Conservation (phyloP, 805 yeast species). For the Blastobotrys attinorum region DNA sequence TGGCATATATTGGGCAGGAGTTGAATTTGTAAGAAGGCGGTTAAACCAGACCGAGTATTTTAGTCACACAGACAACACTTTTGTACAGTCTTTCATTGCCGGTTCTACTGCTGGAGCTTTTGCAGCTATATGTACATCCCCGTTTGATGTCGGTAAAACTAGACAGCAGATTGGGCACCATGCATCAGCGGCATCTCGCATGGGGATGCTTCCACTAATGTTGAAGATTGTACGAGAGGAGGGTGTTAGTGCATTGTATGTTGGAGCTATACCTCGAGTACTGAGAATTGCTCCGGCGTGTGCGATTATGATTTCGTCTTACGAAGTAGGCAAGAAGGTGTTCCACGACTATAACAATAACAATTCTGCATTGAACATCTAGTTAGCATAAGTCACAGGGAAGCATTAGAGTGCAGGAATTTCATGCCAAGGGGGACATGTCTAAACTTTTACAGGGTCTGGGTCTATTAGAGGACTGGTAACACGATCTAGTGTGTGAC, state of each 20-base stretch:
- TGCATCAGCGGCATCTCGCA: constrained; percentile 19
- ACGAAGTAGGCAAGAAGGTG: constrained; percentile 78
- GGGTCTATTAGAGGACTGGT: no score
- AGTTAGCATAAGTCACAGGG: no score
- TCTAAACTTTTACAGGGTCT: no score
- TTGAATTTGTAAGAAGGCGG: constrained; percentile 46
- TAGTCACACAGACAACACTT: constrained; percentile 20
- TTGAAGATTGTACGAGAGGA: constrained; percentile 56
- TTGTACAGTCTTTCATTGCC: constrained; percentile 46
- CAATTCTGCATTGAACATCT: no score
- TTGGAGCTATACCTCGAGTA: constrained; percentile 79
- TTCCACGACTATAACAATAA: constrained; percentile 19
- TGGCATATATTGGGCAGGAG: constrained; percentile 88
- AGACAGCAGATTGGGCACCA: constrained; percentile 63
- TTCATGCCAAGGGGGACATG: no score
- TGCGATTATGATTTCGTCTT: constrained; percentile 96
- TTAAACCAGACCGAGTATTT: constrained; percentile 18
- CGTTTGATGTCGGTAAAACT: constrained; percentile 96
- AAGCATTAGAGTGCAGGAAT: no score
- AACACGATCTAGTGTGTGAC: no score
- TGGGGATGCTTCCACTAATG: constrained; percentile 62
- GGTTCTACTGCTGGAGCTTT: constrained; percentile 80
- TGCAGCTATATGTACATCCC: constrained; percentile 85
- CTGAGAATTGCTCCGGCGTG: constrained; percentile 94
- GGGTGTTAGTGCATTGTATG: constrained; percentile 77